Evolutionary conservation across 805 yeast species (phyloP).

Genomic region (Candida palmyrensis): DNA sequence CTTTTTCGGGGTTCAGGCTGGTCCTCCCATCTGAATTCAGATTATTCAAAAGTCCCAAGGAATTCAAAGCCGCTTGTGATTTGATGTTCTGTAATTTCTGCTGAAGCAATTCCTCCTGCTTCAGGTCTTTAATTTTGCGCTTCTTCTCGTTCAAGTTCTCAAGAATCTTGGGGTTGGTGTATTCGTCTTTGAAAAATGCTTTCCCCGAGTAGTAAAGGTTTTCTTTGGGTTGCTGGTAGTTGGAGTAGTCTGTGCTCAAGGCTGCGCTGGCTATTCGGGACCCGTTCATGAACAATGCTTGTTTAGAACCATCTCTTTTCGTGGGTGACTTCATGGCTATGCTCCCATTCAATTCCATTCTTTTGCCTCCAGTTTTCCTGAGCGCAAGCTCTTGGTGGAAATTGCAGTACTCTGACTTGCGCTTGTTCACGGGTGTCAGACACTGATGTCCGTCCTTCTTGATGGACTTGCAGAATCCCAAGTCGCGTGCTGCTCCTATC

Average conservation of each 20-base stretch:
- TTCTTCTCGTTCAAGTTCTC: conserved; percentile 33
- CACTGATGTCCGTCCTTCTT: conserved; percentile 51
- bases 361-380: conserved; percentile 46
- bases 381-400: conserved; percentile 62
- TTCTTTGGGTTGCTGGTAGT: conserved; percentile 10
- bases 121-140: conserved; percentile 21
- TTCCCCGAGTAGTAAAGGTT: conserved; percentile 8
- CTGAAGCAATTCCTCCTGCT: conserved; percentile 30
- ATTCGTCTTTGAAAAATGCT: conserved; percentile 27
- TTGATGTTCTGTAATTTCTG: conserved; percentile 23
- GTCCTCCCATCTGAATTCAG: conserved; percentile 8
- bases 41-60: conserved; percentile 6
- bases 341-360: conserved; percentile 74
- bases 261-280: conserved; percentile 17
- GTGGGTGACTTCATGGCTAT: conserved; percentile 54
- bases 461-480: conserved; percentile 59
- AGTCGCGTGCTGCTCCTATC: conserved; percentile 64
- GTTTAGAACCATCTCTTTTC: conserved; percentile 24
- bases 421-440: conserved; percentile 52
- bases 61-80: conserved; percentile 8
- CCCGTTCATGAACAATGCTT: conserved; percentile 32
- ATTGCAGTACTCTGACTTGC: conserved; percentile 55
- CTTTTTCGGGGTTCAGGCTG: conserved; percentile 5
- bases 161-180: conserved; percentile 43
- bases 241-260: conserved; percentile 11